A percentile compares a stretch with the other conserved stretches of the same genome.
Evolutionary conservation across 495 filamentous ascomycete species (phyloP).

Genomic region (Niebla homalea): DNA sequence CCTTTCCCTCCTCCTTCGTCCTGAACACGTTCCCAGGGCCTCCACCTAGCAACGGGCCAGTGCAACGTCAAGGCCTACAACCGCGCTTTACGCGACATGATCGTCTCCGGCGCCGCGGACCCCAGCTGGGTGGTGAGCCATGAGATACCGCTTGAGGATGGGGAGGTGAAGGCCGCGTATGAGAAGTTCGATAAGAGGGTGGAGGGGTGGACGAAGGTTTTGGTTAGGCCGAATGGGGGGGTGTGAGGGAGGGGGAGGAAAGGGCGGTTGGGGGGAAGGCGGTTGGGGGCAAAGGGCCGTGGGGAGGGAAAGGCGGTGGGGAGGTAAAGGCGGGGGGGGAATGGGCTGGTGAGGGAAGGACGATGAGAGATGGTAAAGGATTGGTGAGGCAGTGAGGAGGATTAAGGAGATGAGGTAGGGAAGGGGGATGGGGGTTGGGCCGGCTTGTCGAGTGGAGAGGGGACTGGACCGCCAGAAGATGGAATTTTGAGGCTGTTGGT

Average conservation of each 20-base stretch:
- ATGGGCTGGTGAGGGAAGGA: too few relatives aligned
- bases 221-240: constrained; percentile 6
- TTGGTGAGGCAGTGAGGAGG: too few relatives aligned
- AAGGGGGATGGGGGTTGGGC: too few relatives aligned
- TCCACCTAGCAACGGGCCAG: constrained; percentile 39
- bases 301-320: background rate
- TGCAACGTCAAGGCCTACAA: constrained; percentile 51
- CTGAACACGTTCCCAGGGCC: constrained; percentile 22
- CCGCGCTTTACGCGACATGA: constrained; percentile 42
- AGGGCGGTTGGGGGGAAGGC: background rate
- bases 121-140: constrained; percentile 46
- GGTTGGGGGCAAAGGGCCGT: constrained; percentile 1
- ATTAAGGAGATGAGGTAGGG: too few relatives aligned
- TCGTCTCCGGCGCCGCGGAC: constrained; percentile 42
- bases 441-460: too few relatives aligned
- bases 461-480: too few relatives aligned
- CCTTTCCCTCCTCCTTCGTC: background rate
- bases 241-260: background rate
- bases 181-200: constrained; percentile 36
- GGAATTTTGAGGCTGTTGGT: too few relatives aligned
- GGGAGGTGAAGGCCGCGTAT: constrained; percentile 33
- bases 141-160: constrained; percentile 36
- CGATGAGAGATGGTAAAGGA: too few relatives aligned
- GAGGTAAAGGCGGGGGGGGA: background rate
- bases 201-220: constrained; percentile 36